Conservation (phyloP, 164 flowering plant species). For the Amborella trichopoda region DNA sequence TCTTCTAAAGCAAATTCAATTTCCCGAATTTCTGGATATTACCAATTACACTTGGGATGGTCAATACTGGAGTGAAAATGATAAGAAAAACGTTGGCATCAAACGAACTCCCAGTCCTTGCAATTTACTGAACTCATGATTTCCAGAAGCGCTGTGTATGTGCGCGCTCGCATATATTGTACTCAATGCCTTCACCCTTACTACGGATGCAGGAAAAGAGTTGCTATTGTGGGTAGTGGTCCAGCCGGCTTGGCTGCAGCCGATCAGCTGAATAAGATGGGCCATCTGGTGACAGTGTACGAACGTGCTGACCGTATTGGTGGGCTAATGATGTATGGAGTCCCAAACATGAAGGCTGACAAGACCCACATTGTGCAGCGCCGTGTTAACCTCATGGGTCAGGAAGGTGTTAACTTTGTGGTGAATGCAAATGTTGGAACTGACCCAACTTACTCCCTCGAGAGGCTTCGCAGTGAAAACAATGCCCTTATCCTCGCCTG, state of each 20-base stretch:
- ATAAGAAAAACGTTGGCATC: too few species aligned
- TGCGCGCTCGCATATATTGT: too few species aligned
- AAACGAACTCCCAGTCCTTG: too few species aligned
- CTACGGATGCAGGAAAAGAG: constrained; percentile 53
- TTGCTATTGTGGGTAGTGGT: constrained; percentile 93
- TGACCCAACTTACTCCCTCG: constrained; percentile 65
- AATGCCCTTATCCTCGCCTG: constrained; percentile 84
- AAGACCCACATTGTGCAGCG: constrained; percentile 81
- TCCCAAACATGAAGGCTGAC: constrained; percentile 98
- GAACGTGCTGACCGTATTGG: constrained; percentile 98
- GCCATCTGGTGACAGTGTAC: constrained; percentile 80
- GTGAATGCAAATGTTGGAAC: constrained; percentile 86
- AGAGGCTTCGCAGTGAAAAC: constrained; percentile 56
- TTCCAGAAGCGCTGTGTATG: too few species aligned
- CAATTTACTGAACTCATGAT: too few species aligned
- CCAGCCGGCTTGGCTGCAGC: constrained; percentile 99
- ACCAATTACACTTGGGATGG: too few species aligned
- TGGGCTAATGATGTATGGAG: constrained; percentile 99
- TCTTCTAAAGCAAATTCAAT: too few species aligned
- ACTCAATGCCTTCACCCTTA: too few species aligned
- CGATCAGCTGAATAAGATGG: constrained; percentile 88
- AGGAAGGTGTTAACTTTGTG: constrained; percentile 84
- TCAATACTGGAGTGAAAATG: too few species aligned
- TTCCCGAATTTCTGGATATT: too few species aligned
- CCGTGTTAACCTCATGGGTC: constrained; percentile 83